Evolutionary conservation across 202 grass and related monocot genomes (phyloP).

Genomic region (Saccharum hybrid): DNA sequence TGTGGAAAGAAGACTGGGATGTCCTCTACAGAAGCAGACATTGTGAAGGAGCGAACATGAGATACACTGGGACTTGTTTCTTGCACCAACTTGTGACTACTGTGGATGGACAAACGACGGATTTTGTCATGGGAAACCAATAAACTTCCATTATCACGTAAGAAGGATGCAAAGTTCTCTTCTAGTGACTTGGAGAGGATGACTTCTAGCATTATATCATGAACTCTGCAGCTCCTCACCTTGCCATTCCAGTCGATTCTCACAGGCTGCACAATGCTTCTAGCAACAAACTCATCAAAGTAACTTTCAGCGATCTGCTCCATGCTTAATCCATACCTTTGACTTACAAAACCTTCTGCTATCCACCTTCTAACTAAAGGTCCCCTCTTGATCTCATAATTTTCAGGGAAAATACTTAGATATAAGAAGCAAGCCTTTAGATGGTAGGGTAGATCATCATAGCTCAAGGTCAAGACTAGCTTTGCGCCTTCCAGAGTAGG

Average conservation of each 20-base stretch:
- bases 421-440: neutral
- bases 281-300: constrained; percentile 54
- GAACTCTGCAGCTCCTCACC: constrained; percentile 52
- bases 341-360: constrained; percentile 57
- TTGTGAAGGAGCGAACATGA: constrained; percentile 50
- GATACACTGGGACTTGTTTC: constrained; percentile 25
- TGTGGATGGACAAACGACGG: constrained; percentile 34
- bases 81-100: neutral
- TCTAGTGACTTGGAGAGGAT: constrained; percentile 50
- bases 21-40: constrained; percentile 40
- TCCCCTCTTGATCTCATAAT: constrained; percentile 41
- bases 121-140: constrained; percentile 50
- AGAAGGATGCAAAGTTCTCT: constrained; percentile 53
- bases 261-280: constrained; percentile 52
- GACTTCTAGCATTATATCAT: constrained; percentile 63
- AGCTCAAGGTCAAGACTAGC: constrained; percentile 47
- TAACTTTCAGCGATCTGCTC: constrained; percentile 47
- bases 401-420: constrained; percentile 39
- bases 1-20: constrained; percentile 19
- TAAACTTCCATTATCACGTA: constrained; percentile 25
- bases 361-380: constrained; percentile 55
- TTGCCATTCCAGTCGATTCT: constrained; percentile 42
- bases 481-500: constrained; percentile 35
- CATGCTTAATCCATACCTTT: constrained; percentile 40
- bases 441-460: constrained; percentile 59